phyloP scores from a whole-genome alignment of 768 basidiomycete species.

The Mrakia frigida region DNA sequence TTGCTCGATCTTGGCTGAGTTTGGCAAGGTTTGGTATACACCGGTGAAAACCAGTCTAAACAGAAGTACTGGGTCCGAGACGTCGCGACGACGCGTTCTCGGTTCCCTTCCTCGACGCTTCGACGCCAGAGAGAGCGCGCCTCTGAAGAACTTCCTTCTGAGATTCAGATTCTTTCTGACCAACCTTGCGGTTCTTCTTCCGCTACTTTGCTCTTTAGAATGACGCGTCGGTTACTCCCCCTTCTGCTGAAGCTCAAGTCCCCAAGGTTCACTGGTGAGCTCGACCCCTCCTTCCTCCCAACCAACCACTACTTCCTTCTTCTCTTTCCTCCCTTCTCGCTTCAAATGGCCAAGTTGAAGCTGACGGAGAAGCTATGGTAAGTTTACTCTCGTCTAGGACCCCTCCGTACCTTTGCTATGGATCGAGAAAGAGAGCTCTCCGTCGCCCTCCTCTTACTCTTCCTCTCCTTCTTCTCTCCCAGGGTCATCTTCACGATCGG shows the following conservation, averaged over 20 bases:
- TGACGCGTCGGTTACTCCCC: neutral
- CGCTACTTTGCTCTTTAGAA: too few species aligned
- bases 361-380: conserved; percentile 6
- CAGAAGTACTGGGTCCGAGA: too few species aligned
- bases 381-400: neutral
- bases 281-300: too few species aligned
- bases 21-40: neutral
- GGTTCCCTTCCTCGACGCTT: too few species aligned
- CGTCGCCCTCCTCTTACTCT: neutral
- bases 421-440: neutral
- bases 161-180: too few species aligned
- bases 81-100: too few species aligned
- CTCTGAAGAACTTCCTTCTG: too few species aligned
- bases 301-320: neutral
- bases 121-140: too few species aligned
- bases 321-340: neutral
- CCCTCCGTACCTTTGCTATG: too few species aligned
- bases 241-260: neutral
- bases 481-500: conserved; percentile 5
- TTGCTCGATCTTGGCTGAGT: neutral
- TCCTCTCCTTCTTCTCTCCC: neutral
- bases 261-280: too few species aligned
- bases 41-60: neutral
- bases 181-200: too few species aligned
- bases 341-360: neutral